Percentiles rank a stretch among this genome's conserved stretches.
Conservation (phyloP, 2,329 filamentous ascomycete genomes). For the Helotiales sp. region DNA sequence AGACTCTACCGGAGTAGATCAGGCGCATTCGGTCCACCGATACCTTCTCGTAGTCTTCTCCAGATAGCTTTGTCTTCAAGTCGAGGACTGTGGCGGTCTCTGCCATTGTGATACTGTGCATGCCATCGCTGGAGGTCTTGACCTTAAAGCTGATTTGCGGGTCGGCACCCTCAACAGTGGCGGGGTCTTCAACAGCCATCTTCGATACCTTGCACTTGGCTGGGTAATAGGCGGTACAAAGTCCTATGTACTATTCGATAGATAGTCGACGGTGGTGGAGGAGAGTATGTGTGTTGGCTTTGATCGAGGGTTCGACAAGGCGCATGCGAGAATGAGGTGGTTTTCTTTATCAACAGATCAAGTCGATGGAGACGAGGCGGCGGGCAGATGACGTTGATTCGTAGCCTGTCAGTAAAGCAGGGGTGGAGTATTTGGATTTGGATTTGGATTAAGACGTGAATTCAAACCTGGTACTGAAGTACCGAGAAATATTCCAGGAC, state of each 20-base stretch:
- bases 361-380: neutral
- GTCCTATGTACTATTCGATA: neutral
- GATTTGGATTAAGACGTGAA: no score
- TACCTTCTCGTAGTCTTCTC: constrained; percentile 82
- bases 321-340: no score
- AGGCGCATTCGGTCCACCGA: constrained; percentile 88
- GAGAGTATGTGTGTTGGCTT: neutral
- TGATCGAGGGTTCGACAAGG: neutral
- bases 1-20: constrained; percentile 95
- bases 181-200: constrained; percentile 60
- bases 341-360: constrained; percentile 1
- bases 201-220: neutral
- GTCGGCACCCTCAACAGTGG: constrained; percentile 50
- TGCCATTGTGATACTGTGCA: constrained; percentile 81
- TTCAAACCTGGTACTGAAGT: no score
- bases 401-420: constrained; percentile 3
- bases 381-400: constrained; percentile 5
- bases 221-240: neutral
- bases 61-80: constrained; percentile 86
- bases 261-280: neutral
- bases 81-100: constrained; percentile 79
- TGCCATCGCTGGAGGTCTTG: constrained; percentile 92
- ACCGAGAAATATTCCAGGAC: no score
- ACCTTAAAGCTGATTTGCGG: constrained; percentile 92
- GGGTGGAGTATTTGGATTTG: neutral